These are phyloP conservation scores for Zoysia pacifica DNA, from an alignment of 176 grass and related monocot genomes.

Conservation along the genomic window DNA sequence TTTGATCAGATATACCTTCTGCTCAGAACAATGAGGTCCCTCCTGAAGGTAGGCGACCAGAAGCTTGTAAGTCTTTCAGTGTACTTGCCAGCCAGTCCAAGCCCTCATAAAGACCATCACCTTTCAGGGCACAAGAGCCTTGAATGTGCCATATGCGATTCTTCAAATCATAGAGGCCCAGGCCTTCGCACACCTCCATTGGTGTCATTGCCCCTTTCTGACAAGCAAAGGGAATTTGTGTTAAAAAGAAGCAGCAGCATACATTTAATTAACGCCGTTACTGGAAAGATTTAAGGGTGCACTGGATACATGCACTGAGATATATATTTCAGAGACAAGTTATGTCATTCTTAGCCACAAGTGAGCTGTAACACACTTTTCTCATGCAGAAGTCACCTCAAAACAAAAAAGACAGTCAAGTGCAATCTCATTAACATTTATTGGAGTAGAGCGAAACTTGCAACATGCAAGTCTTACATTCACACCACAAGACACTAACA, in stretches of 20 bases:
- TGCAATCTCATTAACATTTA: not conserved
- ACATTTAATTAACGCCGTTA: not conserved
- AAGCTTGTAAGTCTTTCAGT: constrained; percentile 63
- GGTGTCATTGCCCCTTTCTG: constrained; percentile 82
- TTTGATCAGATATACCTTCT: constrained; percentile 20
- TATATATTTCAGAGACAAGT: constrained; percentile 1
- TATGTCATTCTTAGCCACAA: not conserved
- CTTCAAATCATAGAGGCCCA: constrained; percentile 75
- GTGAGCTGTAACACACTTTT: not conserved
- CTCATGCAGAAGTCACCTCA: not conserved
- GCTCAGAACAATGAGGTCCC: constrained; percentile 55
- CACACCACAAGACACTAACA: not conserved
- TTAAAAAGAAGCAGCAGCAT: constrained; percentile 16
- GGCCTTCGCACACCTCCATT: constrained; percentile 70
- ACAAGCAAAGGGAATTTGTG: constrained; percentile 6
- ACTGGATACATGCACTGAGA: not conserved
- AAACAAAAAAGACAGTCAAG: not conserved
- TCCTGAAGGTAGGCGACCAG: constrained; percentile 52
- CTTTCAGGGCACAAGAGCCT: constrained; percentile 68
- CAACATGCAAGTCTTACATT: not conserved
- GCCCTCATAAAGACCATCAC: constrained; percentile 75
- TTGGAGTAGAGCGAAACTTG: not conserved
- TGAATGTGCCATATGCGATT: constrained; percentile 75
- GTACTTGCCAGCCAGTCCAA: constrained; percentile 72
- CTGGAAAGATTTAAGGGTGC: not conserved